A percentile compares a stretch with the other conserved stretches of the same genome.
Evolutionary conservation across 345 rosid genomes (phyloP).

Genomic region (Pugionium dolabratum): DNA sequence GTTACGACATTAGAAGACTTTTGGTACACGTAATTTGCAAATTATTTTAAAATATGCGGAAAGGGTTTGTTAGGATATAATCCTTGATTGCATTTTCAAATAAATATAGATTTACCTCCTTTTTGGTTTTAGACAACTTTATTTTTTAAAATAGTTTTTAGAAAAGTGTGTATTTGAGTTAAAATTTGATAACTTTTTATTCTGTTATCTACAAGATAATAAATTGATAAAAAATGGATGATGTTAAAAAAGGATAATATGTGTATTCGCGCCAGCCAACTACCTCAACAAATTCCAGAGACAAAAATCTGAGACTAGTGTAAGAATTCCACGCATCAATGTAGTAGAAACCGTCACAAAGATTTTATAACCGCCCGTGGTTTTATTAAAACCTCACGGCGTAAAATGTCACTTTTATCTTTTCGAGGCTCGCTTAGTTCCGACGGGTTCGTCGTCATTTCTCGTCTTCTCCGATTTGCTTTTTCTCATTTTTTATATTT

Average conservation of each 20-base stretch:
- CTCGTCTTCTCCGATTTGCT: conserved; percentile 23
- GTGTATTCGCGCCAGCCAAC: conserved; percentile 3
- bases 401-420: neutral
- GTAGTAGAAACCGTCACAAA: conserved; percentile 13
- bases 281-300: conserved; percentile 21
- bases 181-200: too few relatives aligned
- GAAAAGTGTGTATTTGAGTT: too few relatives aligned
- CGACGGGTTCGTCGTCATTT: conserved; percentile 21
- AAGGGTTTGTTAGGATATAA: conserved; percentile 18
- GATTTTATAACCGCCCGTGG: conserved; percentile 16
- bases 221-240: neutral
- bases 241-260: conserved; percentile 3
- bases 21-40: conserved; percentile 30
- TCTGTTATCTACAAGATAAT: neutral
- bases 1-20: conserved; percentile 36
- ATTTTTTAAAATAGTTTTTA: too few relatives aligned
- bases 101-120: neutral
- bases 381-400: conserved; percentile 8
- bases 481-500: neutral
- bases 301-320: conserved; percentile 17
- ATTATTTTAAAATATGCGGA: neutral
- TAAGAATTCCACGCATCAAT: conserved; percentile 7
- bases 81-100: neutral
- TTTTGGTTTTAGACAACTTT: neutral
- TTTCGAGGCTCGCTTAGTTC: neutral